Evolutionary conservation across 192 early-diverging fungal species (phyloP), one percentile per base, ranked within the genome.

Genomic region (Coemansia sp.): DNA sequence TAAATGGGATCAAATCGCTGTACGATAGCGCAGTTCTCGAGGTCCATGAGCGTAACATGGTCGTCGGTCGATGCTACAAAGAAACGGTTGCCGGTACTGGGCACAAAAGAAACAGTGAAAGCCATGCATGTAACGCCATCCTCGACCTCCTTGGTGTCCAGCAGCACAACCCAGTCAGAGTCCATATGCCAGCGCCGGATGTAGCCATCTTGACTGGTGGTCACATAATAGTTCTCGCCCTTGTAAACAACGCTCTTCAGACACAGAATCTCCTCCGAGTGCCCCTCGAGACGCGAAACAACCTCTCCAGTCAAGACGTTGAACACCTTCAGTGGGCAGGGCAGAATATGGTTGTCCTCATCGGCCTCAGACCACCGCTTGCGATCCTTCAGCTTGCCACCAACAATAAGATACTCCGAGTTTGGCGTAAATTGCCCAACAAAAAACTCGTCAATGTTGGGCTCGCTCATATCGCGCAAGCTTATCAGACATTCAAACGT

Each of bases 111-210:
- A 13, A 95, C 91, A 0, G 91, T 95, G 79, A 98, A 98, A 11
- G 94, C 94, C 95, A 98, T 98, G 77, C 94, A 96, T 3, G 94
- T 97, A 18, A 91, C 77, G 18, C 91, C 92, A 61, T 97, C 95
- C 11, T 78, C 81, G 83, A 96, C 89, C 53, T 86, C 81, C n/a
- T 71, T 87, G 48, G 85, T 69, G 21, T 88, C 87, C 23, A 89
- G 60, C 16, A 94, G 75, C 57, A 86, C 85, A 18, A 81, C 85
- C 93, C 94, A 97, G 75, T 91, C 89, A 13, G 86, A 78, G 37
- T 76, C 85, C 87, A 95, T 90, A 56, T 93, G 87, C 94, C 94
- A 98, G 74, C 90, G 93, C 63, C 89, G 86, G 56, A 98, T 91
- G 75, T 94, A 94, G 8, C 96, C 96, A 73, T 98, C 96, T 77